These are phyloP conservation scores for Tetracladium setigerum DNA, from an alignment of 495 filamentous ascomycete genomes.

Conservation along the genomic window DNA sequence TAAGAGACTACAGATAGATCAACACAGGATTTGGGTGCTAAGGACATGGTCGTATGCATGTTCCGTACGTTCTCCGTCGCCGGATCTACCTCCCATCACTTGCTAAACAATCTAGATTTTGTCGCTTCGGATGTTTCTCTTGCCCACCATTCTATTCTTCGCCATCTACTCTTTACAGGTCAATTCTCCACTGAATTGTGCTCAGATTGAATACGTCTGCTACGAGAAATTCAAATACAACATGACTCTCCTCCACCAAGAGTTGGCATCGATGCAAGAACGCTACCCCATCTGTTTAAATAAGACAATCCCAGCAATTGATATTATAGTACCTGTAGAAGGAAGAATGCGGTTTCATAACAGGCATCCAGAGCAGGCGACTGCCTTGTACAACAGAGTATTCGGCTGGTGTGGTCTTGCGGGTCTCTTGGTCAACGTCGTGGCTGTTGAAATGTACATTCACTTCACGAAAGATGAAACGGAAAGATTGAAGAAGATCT, in stretches of 20 bases:
- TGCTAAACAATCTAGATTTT: slow-evolving; percentile 2
- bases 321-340: not conserved
- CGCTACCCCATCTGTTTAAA: slow-evolving; percentile 1
- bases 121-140: not conserved
- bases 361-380: not conserved
- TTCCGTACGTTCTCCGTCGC: not conserved
- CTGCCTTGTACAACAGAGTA: slow-evolving; percentile 1
- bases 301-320: not conserved
- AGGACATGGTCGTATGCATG: slow-evolving; percentile 3
- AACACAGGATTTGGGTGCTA: slow-evolving; percentile 3
- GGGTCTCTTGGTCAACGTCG: not conserved
- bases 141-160: not conserved
- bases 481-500: slow-evolving; percentile 8
- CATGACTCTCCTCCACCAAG: too few species aligned
- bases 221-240: too few species aligned
- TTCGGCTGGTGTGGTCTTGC: not conserved
- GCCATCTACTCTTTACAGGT: not conserved
- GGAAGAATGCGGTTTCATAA: not conserved
- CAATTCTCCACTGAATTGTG: not conserved
- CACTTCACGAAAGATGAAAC: slow-evolving; percentile 1
- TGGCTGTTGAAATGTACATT: slow-evolving; percentile 2
- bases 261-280: not conserved
- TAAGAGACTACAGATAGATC: slow-evolving; percentile 1
- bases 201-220: too few species aligned
- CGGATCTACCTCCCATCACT: not conserved